These are phyloP conservation scores for Fusarium sp. DNA, from an alignment of 2,329 filamentous ascomycete genomes.

Conservation along the genomic window DNA sequence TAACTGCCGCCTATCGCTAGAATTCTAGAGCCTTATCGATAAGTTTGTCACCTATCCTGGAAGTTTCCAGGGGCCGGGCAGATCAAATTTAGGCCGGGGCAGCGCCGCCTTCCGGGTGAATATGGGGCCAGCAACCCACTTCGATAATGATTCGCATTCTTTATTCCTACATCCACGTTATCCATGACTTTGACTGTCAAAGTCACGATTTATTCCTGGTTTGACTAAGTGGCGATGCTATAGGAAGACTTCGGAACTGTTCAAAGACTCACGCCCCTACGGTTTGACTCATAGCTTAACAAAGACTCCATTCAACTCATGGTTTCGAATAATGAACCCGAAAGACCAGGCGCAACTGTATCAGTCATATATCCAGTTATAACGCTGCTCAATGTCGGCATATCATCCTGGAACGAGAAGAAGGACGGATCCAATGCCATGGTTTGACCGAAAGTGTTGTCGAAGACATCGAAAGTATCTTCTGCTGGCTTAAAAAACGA, in stretches of 20 bases:
- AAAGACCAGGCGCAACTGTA: background rate
- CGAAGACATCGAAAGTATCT: slow-evolving; percentile 5
- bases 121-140: slow-evolving; percentile 19
- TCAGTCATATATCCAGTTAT: slow-evolving; percentile 13
- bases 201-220: background rate
- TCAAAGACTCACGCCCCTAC: background rate
- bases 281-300: too few relatives aligned
- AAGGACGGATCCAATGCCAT: slow-evolving; percentile 29
- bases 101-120: slow-evolving; percentile 18
- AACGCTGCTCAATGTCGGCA: slow-evolving; percentile 10
- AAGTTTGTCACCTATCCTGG: background rate
- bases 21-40: slow-evolving; percentile 20
- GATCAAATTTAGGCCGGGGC: slow-evolving; percentile 15
- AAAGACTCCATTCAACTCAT: background rate
- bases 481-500: background rate
- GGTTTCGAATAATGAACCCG: background rate
- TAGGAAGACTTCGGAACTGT: background rate
- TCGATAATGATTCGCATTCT: background rate
- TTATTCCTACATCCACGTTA: background rate
- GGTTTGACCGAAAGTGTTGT: slow-evolving; percentile 19
- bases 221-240: background rate
- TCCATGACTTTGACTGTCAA: background rate
- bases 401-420: slow-evolving; percentile 3
- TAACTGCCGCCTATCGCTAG: background rate
- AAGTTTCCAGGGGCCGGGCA: slow-evolving; percentile 12